A percentile compares a stretch with the other conserved stretches of the same genome.
Evolutionary conservation across 768 basidiomycete genomes (phyloP).

Genomic region (Mycena leptocephala): DNA sequence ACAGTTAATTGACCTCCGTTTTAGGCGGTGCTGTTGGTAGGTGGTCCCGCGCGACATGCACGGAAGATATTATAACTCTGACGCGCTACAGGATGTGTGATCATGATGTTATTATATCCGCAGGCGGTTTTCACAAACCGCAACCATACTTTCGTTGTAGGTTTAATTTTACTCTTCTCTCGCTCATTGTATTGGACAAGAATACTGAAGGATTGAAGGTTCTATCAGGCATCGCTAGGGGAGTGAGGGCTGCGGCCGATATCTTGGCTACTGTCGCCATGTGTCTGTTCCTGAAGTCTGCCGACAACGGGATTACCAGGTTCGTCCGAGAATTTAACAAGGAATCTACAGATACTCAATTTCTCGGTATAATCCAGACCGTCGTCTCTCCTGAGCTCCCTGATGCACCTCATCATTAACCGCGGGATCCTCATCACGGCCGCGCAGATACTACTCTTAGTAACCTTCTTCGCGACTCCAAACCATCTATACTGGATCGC

Average conservation of each 20-base stretch:
- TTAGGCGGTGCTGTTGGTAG: background rate
- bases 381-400: constrained; percentile 52
- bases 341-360: background rate
- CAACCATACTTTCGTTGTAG: constrained; percentile 36
- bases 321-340: constrained; percentile 18
- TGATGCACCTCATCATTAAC: constrained; percentile 59
- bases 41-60: background rate
- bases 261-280: constrained; percentile 63
- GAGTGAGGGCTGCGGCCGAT: constrained; percentile 60
- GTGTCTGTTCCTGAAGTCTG: constrained; percentile 54
- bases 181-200: background rate
- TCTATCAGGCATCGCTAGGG: constrained; percentile 61
- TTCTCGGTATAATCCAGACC: constrained; percentile 43
- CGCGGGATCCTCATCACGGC: too few species aligned
- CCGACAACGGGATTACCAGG: constrained; percentile 57
- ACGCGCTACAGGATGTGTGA: constrained; percentile 14
- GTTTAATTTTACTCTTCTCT: background rate
- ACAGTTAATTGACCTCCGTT: background rate
- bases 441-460: constrained; percentile 57
- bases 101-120: constrained; percentile 23
- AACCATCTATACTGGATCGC: constrained; percentile 59
- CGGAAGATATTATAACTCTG: background rate
- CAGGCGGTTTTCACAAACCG: constrained; percentile 19
- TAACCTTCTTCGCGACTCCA: constrained; percentile 58
- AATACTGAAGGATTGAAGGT: constrained; percentile 43